Conservation (phyloP, 805 yeast genomes). For the Scheffersomyces stipitis region DNA sequence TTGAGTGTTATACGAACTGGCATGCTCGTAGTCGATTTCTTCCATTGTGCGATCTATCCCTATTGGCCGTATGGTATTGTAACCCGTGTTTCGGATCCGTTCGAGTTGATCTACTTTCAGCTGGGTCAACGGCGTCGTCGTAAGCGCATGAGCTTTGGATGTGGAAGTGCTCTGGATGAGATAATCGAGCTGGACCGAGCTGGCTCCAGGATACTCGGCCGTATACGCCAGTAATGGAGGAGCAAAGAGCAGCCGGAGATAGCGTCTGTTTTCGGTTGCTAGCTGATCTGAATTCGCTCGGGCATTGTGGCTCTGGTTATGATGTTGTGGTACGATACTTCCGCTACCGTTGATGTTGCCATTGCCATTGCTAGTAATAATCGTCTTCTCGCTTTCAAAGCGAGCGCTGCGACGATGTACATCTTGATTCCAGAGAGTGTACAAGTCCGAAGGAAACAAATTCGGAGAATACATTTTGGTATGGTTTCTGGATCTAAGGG, state of each 20-base stretch:
- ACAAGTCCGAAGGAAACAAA: conserved; percentile 45
- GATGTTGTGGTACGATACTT: neutral
- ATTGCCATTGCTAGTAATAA: neutral
- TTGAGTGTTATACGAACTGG: conserved; percentile 9
- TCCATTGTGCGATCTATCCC: conserved; percentile 42
- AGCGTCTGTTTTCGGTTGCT: conserved; percentile 18
- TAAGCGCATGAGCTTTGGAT: conserved; percentile 11
- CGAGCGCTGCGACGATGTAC: no score
- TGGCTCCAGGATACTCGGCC: conserved; percentile 36
- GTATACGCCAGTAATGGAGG: conserved; percentile 59
- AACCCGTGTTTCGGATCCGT: conserved; percentile 34
- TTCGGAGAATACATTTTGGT: conserved; percentile 53
- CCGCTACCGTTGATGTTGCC: no score
- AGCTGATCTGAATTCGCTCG: conserved; percentile 9
- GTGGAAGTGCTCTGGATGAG: conserved; percentile 15
- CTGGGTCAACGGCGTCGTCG: conserved; percentile 18
- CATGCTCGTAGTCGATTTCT: conserved; percentile 30
- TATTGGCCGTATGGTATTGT: conserved; percentile 34
- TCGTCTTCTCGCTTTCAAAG: no score
- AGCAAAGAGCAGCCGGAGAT: conserved; percentile 32
- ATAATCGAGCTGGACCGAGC: conserved; percentile 16
- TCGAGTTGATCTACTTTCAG: conserved; percentile 21
- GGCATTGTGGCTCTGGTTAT: conserved; percentile 1
- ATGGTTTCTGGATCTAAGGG: no score
- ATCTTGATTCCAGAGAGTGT: conserved; percentile 39